Evolutionary conservation across 2,329 filamentous ascomycete species (phyloP), one percentile per base, ranked within the genome.

Genomic region (Clonostachys rosea): DNA sequence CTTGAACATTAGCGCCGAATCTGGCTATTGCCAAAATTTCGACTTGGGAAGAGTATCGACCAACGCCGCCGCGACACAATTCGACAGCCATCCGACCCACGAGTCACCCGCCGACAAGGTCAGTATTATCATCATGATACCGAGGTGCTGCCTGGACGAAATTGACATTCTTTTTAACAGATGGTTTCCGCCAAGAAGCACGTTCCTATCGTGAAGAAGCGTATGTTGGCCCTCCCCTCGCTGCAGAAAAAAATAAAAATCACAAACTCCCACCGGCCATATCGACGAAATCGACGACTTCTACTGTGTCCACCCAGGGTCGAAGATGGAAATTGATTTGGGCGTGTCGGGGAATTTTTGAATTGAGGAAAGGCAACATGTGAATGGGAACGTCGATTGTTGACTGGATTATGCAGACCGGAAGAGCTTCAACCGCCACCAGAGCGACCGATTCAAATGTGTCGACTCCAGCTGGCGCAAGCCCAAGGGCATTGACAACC

Each of bases 151-250:
- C 53, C 68, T 51, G 49, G 24, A 30, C 24, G 24, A 30, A 30
- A 30, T 30, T 30, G 24, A 30, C 24, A 30, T 50, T 43, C 47
- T 35, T 42, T 59, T 48, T 9, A 30, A 30, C 60, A 92, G 91
- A 97, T 97, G 94, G 91, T 92, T 83, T 84, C 91, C 87, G 89
- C 92, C 78, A 95, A 95, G 89, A 95, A 95, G 84, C 94, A 97
- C 79, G 85, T 97, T 72, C 87, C 91, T 69, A 99, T 99, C 84
- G 89, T 99, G 71, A 99, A 99, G 90, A 99, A 99, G 91, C 91
- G 91, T 95, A 92, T 71, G 90, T 91, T 67, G 24, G 24, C 24
- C 24, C 24, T 30, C 24, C 24, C 24, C 24, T 30, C 24, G 24
- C 10, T 30, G 24, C 24, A 30, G 24, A 10, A 30, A 30, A 30